Conservation (phyloP, 164 flowering plant genomes). For the Platanus orientalis region DNA sequence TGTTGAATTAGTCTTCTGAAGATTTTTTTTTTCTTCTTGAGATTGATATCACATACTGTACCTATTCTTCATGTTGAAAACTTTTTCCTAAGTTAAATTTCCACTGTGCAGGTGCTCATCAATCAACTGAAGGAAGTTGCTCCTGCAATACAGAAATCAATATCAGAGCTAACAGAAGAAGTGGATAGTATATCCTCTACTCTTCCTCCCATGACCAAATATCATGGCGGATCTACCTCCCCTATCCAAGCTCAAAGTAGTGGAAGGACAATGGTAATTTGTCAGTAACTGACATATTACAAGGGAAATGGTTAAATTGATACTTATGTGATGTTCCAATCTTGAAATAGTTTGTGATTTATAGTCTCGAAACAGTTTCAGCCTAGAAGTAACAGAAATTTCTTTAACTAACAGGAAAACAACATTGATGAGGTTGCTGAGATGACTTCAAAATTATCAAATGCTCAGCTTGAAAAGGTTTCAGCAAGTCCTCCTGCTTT, state of each 20-base stretch:
- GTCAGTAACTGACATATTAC: not conserved
- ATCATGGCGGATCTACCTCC: constrained; percentile 48
- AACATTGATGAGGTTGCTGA: constrained; percentile 55
- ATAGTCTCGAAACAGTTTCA: constrained; percentile 1
- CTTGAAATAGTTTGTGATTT: not conserved
- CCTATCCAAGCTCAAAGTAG: constrained; percentile 67
- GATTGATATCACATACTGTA: not conserved
- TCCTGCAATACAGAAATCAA: constrained; percentile 80
- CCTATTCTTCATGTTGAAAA: not conserved
- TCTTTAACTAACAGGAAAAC: constrained; percentile 47
- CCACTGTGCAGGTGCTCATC: constrained; percentile 62
- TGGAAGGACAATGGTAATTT: constrained; percentile 63
- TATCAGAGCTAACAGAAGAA: constrained; percentile 79
- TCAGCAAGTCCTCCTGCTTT: constrained; percentile 73
- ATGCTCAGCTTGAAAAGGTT: constrained; percentile 64
- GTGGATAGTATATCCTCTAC: constrained; percentile 58
- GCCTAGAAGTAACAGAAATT: not conserved
- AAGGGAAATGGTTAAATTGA: too few relatives aligned
- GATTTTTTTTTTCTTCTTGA: not conserved
- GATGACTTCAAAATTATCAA: constrained; percentile 63
- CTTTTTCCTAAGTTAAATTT: not conserved
- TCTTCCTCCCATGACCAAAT: constrained; percentile 44
- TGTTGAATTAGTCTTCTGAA: not conserved
- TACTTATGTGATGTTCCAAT: too few relatives aligned
- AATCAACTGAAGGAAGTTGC: constrained; percentile 91